phyloP scores from a whole-genome alignment of 2,329 filamentous ascomycete genomes.

The Cercospora sp. region DNA sequence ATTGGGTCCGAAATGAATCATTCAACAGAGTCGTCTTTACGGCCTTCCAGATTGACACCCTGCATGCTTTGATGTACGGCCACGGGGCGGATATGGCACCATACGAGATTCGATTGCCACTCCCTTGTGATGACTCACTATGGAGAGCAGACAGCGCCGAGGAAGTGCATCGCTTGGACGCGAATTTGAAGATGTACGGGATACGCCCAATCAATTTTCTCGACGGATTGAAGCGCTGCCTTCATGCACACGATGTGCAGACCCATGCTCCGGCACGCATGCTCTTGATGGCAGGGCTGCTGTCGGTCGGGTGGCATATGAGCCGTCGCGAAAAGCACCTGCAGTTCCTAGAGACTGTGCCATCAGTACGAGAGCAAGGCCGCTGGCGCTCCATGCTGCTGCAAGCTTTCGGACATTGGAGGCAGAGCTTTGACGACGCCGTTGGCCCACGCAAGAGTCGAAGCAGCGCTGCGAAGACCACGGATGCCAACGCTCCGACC shows the following conservation, averaged over 20 bases:
- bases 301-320: conserved; percentile 95
- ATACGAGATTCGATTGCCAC: conserved; percentile 84
- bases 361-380: conserved; percentile 79
- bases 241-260: conserved; percentile 76
- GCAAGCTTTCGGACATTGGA: conserved; percentile 88
- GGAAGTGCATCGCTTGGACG: conserved; percentile 80
- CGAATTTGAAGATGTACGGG: conserved; percentile 73
- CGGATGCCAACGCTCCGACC: conserved; percentile 60
- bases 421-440: conserved; percentile 80
- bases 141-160: conserved; percentile 86
- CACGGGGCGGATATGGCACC: conserved; percentile 82
- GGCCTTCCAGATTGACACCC: conserved; percentile 89
- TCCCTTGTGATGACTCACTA: conserved; percentile 86
- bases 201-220: conserved; percentile 83
- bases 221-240: conserved; percentile 81
- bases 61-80: conserved; percentile 94
- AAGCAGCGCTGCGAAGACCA: conserved; percentile 35
- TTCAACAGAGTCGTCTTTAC: conserved; percentile 85
- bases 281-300: conserved; percentile 84
- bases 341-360: conserved; percentile 76
- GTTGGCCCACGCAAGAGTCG: conserved; percentile 53
- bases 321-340: conserved; percentile 91
- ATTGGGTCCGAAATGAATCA: conserved; percentile 89
- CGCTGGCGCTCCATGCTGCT: conserved; percentile 85
- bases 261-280: conserved; percentile 90